These are phyloP conservation scores for Plantago lanceolata DNA, from an alignment of 305 asterid species.

Conservation along the genomic window DNA sequence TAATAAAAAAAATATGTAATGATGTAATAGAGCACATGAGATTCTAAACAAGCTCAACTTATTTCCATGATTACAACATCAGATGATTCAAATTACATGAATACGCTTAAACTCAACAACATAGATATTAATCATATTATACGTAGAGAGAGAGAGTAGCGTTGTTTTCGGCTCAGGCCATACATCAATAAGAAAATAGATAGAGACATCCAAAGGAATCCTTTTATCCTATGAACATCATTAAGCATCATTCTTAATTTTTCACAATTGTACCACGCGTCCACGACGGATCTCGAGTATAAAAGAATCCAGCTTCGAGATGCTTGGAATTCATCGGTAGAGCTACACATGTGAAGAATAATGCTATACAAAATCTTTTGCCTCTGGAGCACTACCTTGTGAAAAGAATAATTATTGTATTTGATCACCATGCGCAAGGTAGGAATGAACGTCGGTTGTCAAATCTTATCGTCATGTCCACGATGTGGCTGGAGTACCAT, in stretches of 20 bases:
- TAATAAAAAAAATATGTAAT: no score
- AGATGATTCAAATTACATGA: no score
- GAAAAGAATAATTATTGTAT: conserved; percentile 33
- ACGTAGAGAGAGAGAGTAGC: conserved; percentile 15
- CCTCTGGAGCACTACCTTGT: conserved; percentile 35
- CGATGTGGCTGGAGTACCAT: conserved; percentile 71
- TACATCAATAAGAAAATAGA: conserved; percentile 27
- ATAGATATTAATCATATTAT: no score
- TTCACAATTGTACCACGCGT: conserved; percentile 30
- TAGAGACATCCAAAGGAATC: conserved; percentile 21
- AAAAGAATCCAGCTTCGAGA: conserved; percentile 23
- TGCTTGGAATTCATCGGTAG: conserved; percentile 24
- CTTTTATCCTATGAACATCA: conserved; percentile 37
- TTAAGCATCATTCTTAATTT: conserved; percentile 33
- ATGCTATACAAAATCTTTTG: conserved; percentile 42
- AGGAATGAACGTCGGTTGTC: neutral
- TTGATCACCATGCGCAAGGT: conserved; percentile 21
- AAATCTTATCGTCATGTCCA: conserved; percentile 32
- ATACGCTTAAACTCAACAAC: conserved; percentile 23
- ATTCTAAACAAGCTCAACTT: no score
- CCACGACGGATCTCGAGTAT: conserved; percentile 19
- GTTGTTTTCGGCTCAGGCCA: conserved; percentile 1
- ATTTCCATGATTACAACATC: no score
- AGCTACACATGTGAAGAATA: conserved; percentile 33
- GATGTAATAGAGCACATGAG: no score